phyloP scores from a whole-genome alignment of 805 yeast species.

The Metschnikowia dekortorum region DNA sequence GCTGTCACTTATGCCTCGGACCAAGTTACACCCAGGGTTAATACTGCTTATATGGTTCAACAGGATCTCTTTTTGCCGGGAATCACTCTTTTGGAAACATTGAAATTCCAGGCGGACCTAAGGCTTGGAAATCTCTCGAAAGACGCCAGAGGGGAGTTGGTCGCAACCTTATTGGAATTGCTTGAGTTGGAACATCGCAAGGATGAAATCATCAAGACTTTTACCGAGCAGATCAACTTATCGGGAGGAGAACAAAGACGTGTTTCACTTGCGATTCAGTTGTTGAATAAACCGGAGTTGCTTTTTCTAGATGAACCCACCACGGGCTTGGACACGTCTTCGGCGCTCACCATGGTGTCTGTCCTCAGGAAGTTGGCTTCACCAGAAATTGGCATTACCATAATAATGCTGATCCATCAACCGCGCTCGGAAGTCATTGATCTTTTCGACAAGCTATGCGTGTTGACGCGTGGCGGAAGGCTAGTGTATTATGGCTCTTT shows the following conservation, averaged over 20 bases:
- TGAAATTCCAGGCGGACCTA: constrained; percentile 66
- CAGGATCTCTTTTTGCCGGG: constrained; percentile 70
- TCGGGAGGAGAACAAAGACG: constrained; percentile 86
- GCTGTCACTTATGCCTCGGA: constrained; percentile 27
- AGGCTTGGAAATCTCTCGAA: constrained; percentile 50
- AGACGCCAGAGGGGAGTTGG: constrained; percentile 44
- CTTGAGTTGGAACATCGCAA: constrained; percentile 64
- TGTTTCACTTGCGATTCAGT: constrained; percentile 71
- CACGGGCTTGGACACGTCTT: constrained; percentile 77
- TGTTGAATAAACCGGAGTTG: constrained; percentile 70
- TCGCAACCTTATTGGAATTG: constrained; percentile 57
- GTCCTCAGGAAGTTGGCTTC: constrained; percentile 49
- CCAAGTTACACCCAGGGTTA: constrained; percentile 15
- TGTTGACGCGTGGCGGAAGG: constrained; percentile 58
- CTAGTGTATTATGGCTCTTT: constrained; percentile 43
- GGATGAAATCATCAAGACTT: constrained; percentile 51
- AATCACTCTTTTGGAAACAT: constrained; percentile 67
- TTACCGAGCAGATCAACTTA: constrained; percentile 51
- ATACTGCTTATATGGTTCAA: constrained; percentile 66
- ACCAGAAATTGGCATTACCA: constrained; percentile 58
- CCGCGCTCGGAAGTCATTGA: constrained; percentile 74
- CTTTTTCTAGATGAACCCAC: constrained; percentile 85
- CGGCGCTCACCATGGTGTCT: constrained; percentile 61
- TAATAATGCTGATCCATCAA: constrained; percentile 76
- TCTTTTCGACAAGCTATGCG: constrained; percentile 62